phyloP scores from a whole-genome alignment of 1,284 basidiomycete species.

The Sporisorium exsertum region DNA sequence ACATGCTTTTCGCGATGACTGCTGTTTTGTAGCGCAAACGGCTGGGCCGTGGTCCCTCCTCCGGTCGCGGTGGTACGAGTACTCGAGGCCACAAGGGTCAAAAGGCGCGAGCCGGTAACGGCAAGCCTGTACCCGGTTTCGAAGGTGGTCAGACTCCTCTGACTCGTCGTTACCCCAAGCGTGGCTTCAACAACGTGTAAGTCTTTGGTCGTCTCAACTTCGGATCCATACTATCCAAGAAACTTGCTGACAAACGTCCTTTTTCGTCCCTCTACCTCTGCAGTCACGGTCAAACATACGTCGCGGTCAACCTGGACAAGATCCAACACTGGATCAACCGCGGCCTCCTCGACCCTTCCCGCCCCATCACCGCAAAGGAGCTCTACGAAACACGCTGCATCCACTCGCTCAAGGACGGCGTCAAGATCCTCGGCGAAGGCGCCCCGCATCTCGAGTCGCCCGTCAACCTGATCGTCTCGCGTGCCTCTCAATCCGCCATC shows the following conservation, averaged over 20 bases:
- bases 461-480: conserved; percentile 84
- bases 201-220: not conserved
- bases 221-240: too few relatives aligned
- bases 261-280: not conserved
- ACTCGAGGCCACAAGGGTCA: conserved; percentile 96
- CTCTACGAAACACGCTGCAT: conserved; percentile 86
- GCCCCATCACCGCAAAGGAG: conserved; percentile 89
- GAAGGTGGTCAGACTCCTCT: conserved; percentile 97
- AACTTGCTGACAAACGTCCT: not conserved
- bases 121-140: conserved; percentile 82
- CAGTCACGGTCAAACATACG: conserved; percentile 74
- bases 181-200: conserved; percentile 85
- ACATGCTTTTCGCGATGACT: not conserved
- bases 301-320: conserved; percentile 85
- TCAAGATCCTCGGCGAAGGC: conserved; percentile 90
- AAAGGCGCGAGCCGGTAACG: conserved; percentile 89
- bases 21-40: conserved; percentile 79
- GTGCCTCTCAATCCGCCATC: conserved; percentile 88
- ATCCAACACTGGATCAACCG: conserved; percentile 91
- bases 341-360: conserved; percentile 80
- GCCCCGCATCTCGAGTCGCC: conserved; percentile 78
- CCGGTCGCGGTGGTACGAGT: conserved; percentile 88
- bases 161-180: conserved; percentile 90
- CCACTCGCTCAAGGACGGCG: conserved; percentile 86
- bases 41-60: conserved; percentile 90